Conservation (phyloP, 2,329 filamentous ascomycete genomes). For the Pseudogymnoascus sp. region DNA sequence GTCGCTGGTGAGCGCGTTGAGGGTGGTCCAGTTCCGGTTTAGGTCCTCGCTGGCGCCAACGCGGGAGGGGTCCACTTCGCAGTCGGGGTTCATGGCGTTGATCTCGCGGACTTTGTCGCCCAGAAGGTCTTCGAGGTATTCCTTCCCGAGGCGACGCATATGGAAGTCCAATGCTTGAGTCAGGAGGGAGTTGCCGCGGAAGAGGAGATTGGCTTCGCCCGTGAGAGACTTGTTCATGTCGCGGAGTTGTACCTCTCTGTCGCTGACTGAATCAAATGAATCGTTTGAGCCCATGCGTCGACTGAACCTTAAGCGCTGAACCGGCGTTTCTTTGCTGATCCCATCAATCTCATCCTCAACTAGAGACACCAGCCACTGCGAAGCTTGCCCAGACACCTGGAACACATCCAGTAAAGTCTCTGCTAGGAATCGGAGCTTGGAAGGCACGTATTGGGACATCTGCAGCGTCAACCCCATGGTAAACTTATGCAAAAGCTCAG, state of each 20-base stretch:
- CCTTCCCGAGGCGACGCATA: conserved; percentile 88
- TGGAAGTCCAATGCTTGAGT: conserved; percentile 92
- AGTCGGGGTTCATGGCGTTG: conserved; percentile 82
- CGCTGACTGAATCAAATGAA: conserved; percentile 51
- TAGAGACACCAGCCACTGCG: conserved; percentile 85
- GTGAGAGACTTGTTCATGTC: conserved; percentile 73
- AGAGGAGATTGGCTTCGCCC: conserved; percentile 87
- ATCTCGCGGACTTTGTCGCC: conserved; percentile 82
- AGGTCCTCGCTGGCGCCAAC: conserved; percentile 61
- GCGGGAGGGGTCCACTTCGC: conserved; percentile 88
- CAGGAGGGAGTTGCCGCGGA: conserved; percentile 86
- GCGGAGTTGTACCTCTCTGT: conserved; percentile 63
- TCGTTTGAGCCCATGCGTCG: conserved; percentile 63
- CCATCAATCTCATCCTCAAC: conserved; percentile 98
- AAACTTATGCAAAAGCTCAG: conserved; percentile 78
- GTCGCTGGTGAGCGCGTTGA: conserved; percentile 69
- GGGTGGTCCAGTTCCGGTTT: conserved; percentile 70
- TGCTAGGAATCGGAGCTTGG: conserved; percentile 69
- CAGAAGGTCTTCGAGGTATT: conserved; percentile 82
- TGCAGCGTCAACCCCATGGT: conserved; percentile 75
- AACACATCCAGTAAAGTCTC: conserved; percentile 90
- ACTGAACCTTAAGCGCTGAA: conserved; percentile 66
- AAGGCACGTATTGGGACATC: conserved; percentile 70
- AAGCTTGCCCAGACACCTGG: conserved; percentile 76
- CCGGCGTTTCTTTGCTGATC: conserved; percentile 69